These are phyloP conservation scores for Rhododendron griersonianum DNA, from an alignment of 148 eudicot genomes.

Conservation along the genomic window DNA sequence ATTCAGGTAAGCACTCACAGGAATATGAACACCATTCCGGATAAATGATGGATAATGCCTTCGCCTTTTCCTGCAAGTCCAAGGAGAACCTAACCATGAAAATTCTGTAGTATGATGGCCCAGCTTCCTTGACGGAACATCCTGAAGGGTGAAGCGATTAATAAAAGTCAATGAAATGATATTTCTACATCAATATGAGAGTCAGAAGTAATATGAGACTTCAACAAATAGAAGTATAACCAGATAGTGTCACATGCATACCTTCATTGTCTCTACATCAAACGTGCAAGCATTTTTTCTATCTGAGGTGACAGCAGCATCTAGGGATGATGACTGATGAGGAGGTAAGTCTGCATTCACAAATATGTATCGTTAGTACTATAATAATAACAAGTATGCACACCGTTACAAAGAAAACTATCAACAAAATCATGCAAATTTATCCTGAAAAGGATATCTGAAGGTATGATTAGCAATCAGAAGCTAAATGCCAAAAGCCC, in stretches of 20 bases:
- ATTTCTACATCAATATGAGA: background rate
- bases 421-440: background rate
- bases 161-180: background rate
- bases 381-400: background rate
- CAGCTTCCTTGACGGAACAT: conserved; percentile 24
- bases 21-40: conserved; percentile 62
- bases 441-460: background rate
- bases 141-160: conserved; percentile 33
- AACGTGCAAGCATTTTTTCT: conserved; percentile 17
- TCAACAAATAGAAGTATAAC: background rate
- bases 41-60: conserved; percentile 57
- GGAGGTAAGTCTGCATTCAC: conserved; percentile 23
- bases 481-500: background rate
- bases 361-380: background rate
- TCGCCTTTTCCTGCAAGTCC: conserved; percentile 62
- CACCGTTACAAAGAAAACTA: background rate
- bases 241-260: conserved; percentile 10
- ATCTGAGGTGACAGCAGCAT: conserved; percentile 22
- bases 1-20: conserved; percentile 30
- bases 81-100: conserved; percentile 63
- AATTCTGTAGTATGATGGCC: conserved; percentile 29
- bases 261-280: conserved; percentile 34
- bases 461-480: background rate
- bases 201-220: background rate
- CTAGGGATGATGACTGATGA: conserved; percentile 19